phyloP scores from a whole-genome alignment of 768 basidiomycete genomes.

The Lactarius sp. region DNA sequence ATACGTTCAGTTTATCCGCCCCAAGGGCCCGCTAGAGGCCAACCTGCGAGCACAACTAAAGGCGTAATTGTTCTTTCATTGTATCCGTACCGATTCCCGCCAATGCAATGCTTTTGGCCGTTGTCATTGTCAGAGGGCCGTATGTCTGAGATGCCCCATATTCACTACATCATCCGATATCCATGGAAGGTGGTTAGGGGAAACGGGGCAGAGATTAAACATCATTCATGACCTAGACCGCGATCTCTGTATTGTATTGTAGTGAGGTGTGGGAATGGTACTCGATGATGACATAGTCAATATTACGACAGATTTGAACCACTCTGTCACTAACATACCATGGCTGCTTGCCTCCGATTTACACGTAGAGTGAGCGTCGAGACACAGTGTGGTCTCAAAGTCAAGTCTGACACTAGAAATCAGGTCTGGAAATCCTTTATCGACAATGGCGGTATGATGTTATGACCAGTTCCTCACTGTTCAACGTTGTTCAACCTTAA shows the following conservation, averaged over 20 bases:
- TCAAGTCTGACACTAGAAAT: constrained; percentile 7
- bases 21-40: constrained; percentile 77
- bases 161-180: constrained; percentile 67
- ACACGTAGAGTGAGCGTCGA: constrained; percentile 48
- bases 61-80: constrained; percentile 43
- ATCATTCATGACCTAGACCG: constrained; percentile 24
- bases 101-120: constrained; percentile 23
- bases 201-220: constrained; percentile 70
- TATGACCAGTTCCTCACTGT: background rate
- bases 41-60: constrained; percentile 83
- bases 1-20: constrained; percentile 90
- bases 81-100: constrained; percentile 29
- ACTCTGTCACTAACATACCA: constrained; percentile 35
- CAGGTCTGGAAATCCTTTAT: constrained; percentile 84
- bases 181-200: constrained; percentile 68
- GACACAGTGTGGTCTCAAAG: background rate
- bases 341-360: constrained; percentile 70
- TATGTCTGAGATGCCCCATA: constrained; percentile 41
- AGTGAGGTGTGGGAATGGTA: constrained; percentile 22
- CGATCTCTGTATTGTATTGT: constrained; percentile 20
- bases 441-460: constrained; percentile 56
- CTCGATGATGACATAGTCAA: constrained; percentile 4
- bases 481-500: constrained; percentile 12
- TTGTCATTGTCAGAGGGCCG: constrained; percentile 1
- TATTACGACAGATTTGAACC: background rate